Conservation (phyloP, 192 early-diverging fungal genomes). For the Podila epicladia region DNA sequence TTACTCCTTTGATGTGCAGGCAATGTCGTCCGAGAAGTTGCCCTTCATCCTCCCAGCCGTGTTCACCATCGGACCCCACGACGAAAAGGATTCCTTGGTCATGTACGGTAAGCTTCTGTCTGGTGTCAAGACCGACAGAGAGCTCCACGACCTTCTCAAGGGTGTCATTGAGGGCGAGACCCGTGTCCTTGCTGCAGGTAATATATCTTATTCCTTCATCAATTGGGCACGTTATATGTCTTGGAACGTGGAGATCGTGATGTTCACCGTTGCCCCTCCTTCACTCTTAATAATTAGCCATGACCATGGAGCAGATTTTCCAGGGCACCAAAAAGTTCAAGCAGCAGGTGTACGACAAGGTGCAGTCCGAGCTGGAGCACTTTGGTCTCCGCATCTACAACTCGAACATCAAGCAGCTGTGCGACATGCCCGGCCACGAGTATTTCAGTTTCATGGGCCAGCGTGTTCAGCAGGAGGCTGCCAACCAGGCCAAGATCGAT, state of each 20-base stretch:
- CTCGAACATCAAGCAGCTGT: conserved; percentile 64
- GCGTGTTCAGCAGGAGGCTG: conserved; percentile 57
- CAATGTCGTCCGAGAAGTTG: conserved; percentile 61
- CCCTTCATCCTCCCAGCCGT: conserved; percentile 61
- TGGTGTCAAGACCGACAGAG: conserved; percentile 10
- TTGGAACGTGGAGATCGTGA: not conserved
- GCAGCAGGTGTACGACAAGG: conserved; percentile 56
- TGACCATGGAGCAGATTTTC: conserved; percentile 71
- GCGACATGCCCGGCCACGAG: conserved; percentile 60
- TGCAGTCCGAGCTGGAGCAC: conserved; percentile 63
- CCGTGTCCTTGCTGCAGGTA: conserved; percentile 59
- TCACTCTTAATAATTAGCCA: conserved; percentile 1
- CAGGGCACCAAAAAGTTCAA: conserved; percentile 62
- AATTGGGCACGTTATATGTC: not conserved
- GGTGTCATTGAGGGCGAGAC: conserved; percentile 69
- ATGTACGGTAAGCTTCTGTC: conserved; percentile 39
- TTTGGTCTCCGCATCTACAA: conserved; percentile 68
- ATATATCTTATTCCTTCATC: not conserved
- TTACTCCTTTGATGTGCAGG: conserved; percentile 56
- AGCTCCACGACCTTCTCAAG: conserved; percentile 52
- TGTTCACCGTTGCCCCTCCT: not conserved
- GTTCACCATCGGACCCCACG: conserved; percentile 60
- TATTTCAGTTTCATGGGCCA: conserved; percentile 63
- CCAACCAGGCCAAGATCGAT: conserved; percentile 69
- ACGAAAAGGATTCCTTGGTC: conserved; percentile 7